These are phyloP conservation scores for Zygosaccharomyces sapae DNA, from an alignment of 1,139 yeast species.

Conservation along the genomic window DNA sequence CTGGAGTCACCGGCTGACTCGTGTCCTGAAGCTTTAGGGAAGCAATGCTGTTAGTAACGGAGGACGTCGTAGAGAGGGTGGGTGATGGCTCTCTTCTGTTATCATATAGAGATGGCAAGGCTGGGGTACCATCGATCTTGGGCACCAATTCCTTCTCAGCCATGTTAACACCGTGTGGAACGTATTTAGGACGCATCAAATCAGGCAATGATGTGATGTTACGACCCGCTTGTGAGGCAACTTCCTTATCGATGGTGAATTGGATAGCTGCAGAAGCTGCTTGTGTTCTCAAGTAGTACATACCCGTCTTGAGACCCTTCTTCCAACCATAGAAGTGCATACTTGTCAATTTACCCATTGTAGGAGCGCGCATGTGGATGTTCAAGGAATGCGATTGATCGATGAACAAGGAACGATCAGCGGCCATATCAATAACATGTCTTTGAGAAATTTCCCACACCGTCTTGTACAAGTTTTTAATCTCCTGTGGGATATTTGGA, in stretches of 20 bases:
- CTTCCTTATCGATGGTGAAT: slow-evolving; percentile 71
- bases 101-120: slow-evolving; percentile 14
- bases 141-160: slow-evolving; percentile 36
- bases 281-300: slow-evolving; percentile 93
- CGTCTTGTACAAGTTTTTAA: slow-evolving; percentile 80
- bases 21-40: slow-evolving; percentile 33
- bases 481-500: slow-evolving; percentile 68
- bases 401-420: slow-evolving; percentile 87
- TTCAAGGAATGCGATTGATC: slow-evolving; percentile 95
- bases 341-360: slow-evolving; percentile 87
- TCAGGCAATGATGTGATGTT: slow-evolving; percentile 52
- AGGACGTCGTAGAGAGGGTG: slow-evolving; percentile 34
- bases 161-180: slow-evolving; percentile 37
- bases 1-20: slow-evolving; percentile 33
- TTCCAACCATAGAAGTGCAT: slow-evolving; percentile 99
- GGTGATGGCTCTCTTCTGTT: slow-evolving; percentile 23
- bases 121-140: slow-evolving; percentile 26
- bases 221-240: slow-evolving; percentile 49
- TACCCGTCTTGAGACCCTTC: slow-evolving; percentile 94
- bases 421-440: slow-evolving; percentile 87
- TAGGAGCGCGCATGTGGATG: slow-evolving; percentile 78
- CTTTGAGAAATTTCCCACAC: slow-evolving; percentile 96
- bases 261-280: slow-evolving; percentile 94
- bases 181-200: slow-evolving; percentile 52
- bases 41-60: slow-evolving; percentile 29